Evolutionary conservation across 164 flowering plant genomes (phyloP), one percentile per base, ranked within the genome.

Genomic region (Nymphaea thermarum): DNA sequence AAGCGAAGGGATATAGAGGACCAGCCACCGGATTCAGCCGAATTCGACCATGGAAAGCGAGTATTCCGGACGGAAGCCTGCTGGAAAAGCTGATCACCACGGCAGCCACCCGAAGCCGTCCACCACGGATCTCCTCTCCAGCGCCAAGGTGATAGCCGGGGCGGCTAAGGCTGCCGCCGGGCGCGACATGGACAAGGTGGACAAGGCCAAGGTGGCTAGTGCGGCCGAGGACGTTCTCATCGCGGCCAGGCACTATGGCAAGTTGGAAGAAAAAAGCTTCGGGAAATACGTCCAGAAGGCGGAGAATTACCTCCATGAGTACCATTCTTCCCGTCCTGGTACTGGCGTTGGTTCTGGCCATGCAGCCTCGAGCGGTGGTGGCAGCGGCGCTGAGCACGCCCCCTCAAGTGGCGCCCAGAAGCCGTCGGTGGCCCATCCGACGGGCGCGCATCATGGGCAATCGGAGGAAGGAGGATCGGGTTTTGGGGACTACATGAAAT

Each of bases 141-240:
- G 79, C 71, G 87, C 89, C 68, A 85, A 85, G 69, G 2, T 77
- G 47, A 72, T 85, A 59, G 81, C 84, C 3, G 89, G 70, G n/a
- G 86, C 87, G 2, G 84, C 83, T 53, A 64, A 73, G 47, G 44
- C 76, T 66, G 45, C 81, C 12, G 1, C 77, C 44, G 15, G 25
- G 71, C 65, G 67, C 57, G 78, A 76, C 15, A 55, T 57, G 2
- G 70, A 73, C 51, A 77, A 79, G 62, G 68, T 83, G 2, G 84
- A 83, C 79, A 79, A 77, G 64, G 83, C 15, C 51, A 75, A 53
- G 70, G 84, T 72, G 12, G 84, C 87, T 15, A 84, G 72, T 3
- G 84, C 89, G 2, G 82, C 84, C 0, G 82, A 66, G 0, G 77
- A 85, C 69, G 73, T 85, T 62, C 71, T 85, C 1, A 81, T 3